Evolutionary conservation across 2,329 filamentous ascomycete species (phyloP), one percentile per base, ranked within the genome.

Genomic region (Celoporthe dispersa): DNA sequence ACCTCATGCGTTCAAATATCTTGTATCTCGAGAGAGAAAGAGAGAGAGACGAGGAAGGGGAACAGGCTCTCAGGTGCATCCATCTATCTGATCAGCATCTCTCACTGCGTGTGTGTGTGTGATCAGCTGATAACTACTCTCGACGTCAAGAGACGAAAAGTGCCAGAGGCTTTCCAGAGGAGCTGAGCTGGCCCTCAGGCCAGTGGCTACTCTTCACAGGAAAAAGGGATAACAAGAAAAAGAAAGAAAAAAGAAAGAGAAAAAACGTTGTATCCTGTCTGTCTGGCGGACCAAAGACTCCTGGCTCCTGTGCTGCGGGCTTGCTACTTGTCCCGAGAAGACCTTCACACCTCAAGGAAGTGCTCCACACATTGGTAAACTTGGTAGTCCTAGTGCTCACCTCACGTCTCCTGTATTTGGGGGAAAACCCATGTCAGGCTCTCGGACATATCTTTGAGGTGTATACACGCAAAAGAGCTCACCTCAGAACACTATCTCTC

Each of bases 401-500:
- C 53, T 31, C n/a, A 19, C 28, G 53, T 31, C 11, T 12, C 8
- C 5, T 19, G 12, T 33, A 7, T 57, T 57, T n/a, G n/a, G 53
- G 44, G 19, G 12, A 35, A 35, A 44, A 31, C 16, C 25, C 53
- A 57, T 31, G 53, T 33, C 25, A 57, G 28, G 19, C 28, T 57
- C 28, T 57, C 28, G 28, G 28, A 19, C 8, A 57, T 57, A 31
- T 57, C 12, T 33, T n/a, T 39, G 37, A 9, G 28, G 8, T 25
- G 53, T 57, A 31, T 31, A 31, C 28, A 31, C 53, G 16, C 5
- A 39, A 39, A 39, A 28, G 1, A 16, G 53, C 53, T 57, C 53
- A 57, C 53, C 53, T 57, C 53, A 57, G 53, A 57, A 57, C 53
- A 57, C 14, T 57, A 57, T 57, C 53, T 57, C 53, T 19, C 53